Evolutionary conservation across 2,329 filamentous ascomycete genomes (phyloP), one percentile per base, ranked within the genome.

Genomic region (Mycosphaerella sp.): DNA sequence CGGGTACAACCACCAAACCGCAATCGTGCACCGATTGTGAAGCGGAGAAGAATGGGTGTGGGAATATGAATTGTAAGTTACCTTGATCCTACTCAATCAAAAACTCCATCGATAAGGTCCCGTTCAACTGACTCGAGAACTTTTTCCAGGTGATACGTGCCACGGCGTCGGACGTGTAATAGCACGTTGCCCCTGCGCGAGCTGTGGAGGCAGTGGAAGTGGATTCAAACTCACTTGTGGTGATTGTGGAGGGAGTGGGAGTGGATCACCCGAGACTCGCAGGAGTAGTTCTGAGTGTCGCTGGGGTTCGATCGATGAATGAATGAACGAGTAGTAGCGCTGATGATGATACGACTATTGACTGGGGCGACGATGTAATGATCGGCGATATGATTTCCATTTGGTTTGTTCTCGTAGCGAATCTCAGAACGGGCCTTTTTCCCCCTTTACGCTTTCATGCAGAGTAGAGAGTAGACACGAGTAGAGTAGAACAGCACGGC

Each of bases 1-100:
- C 54, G 9, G 54, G 54, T 14, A 50, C 44, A 14, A 43, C 45
- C 12, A 35, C 17, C 10, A 40, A 27, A 13, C 40, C 35, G 4
- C 25, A 34, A 14, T 44, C 35, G 18, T 56, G 54, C 32, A 27
- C 27, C n/a, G 50, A 47, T 37, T 56, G 54, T 27, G 34, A 56
- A 41, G 54, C 54, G 9, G 54, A 56, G 41, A 53, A 52, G 46
- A 53, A 56, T 25, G 54, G 54, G 7, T 56, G 54, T 40, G 54
- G 54, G 25, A 56, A 56, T 30, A 53, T 45, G 44, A 56, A 56
- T 21, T 56, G 54, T 50, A 32, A 43, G 35, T 25, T 25, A 5
- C 4, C 21, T 25, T 25, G 21, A 25, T 5, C 5, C 5, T 1
- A 13, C n/a, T 27, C 16, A 21, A 25, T n/a, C 21, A 18, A 21